phyloP scores from a whole-genome alignment of 75 land plant species.

The Larix kaempferi region DNA sequence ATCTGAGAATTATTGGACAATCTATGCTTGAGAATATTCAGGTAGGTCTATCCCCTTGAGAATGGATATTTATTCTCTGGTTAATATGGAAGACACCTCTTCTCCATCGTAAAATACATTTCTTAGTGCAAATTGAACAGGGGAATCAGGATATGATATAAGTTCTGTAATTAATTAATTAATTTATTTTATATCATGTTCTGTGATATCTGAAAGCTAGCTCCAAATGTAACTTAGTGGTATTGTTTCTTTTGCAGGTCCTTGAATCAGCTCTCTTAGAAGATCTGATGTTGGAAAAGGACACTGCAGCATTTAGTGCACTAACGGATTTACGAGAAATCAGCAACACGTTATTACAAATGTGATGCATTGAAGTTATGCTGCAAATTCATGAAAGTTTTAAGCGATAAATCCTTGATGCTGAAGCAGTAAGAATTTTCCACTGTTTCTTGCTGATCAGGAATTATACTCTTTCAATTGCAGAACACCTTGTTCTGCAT shows the following conservation, averaged over 20 bases:
- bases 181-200: background rate
- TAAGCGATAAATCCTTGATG: background rate
- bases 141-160: background rate
- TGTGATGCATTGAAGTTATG: background rate
- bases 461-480: background rate
- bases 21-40: slow-evolving; percentile 89
- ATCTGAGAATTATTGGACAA: slow-evolving; percentile 68
- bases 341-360: slow-evolving; percentile 4
- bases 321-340: background rate
- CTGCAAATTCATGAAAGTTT: background rate
- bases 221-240: background rate
- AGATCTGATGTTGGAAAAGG: background rate
- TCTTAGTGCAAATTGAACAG: background rate
- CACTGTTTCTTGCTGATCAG: background rate
- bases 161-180: background rate
- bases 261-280: slow-evolving; percentile 4
- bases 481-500: background rate
- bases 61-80: background rate
- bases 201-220: background rate
- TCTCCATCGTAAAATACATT: background rate
- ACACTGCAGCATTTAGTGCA: slow-evolving; percentile 8
- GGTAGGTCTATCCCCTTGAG: slow-evolving; percentile 38
- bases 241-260: slow-evolving; percentile 1
- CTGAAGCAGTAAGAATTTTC: background rate
- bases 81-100: background rate